Evolutionary conservation across 805 yeast species (phyloP), one percentile per base, ranked within the genome.

Genomic region (Metschnikowia santaceciliae): DNA sequence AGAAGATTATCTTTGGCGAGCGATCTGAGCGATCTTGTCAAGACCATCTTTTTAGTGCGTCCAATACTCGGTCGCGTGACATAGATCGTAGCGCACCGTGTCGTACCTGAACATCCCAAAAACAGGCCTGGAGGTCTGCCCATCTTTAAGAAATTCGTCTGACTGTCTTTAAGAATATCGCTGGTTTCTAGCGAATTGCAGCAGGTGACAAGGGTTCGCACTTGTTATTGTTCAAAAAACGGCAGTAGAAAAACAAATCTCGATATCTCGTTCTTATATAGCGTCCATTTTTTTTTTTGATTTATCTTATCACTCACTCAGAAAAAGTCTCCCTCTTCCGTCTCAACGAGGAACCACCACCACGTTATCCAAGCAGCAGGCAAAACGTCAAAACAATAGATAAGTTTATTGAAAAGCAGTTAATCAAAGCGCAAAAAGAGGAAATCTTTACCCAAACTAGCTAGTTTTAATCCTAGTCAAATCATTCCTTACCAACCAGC

Each of bases 251-350:
- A 40, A 40, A 26, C 43, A 26, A 26, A 19, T 40, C 43, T 23
- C 46, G 30, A 14, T 32, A 32, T 42, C 46, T 32, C 26, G 32
- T 32, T 32, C 46, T 42, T 42, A 32, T 42, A 42, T 42, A 32
- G 30, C 46, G 46, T 32, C 46, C 37, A 32, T 17, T 42, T 42
- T 42, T 42, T 42, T 40, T 32, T 23, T 15, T 17, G 26, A 10
- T 42, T 32, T 42, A 42, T 42, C 46, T 42, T 42, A 42, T 42
- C 45, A 42, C 46, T 32, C 44, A 41, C 22, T n/a, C 34, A 26
- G 40, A 42, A 42, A 42, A 32, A 32, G 44, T 41, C 39, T 35
- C 23, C 33, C 43, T 26, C 33, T 38, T 22, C 43, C 34, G 40
- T n/a, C 40, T 26, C 30, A 26, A 26, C 30, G 30, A 26, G 30